Evolutionary conservation across 352 stramenopile genomes (phyloP).

Genomic region (Globisporangium perplexum): DNA sequence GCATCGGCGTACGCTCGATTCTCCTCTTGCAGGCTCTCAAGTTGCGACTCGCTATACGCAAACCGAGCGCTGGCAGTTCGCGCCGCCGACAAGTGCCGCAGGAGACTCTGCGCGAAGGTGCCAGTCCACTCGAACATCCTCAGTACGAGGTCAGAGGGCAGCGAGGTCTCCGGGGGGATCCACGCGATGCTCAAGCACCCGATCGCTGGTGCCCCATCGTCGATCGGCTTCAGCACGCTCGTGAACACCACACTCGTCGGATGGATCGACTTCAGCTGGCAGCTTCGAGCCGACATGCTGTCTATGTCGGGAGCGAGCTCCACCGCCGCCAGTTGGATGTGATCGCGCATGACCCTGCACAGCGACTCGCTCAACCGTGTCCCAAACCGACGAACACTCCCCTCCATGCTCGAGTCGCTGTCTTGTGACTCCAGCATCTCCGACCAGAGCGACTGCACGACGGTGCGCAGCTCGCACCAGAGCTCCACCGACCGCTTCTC

Average conservation of each 20-base stretch:
- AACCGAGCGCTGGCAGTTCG: not conserved
- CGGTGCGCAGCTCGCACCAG: constrained; percentile 1
- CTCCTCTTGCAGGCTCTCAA: not conserved
- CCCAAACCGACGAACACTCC: not conserved
- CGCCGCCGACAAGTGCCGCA: not conserved
- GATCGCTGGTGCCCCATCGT: not conserved
- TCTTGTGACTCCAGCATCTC: not conserved
- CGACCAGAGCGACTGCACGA: not conserved
- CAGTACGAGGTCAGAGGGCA: not conserved
- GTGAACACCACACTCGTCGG: not conserved
- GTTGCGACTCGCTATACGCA: not conserved
- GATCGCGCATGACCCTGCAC: not conserved
- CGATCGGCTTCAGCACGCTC: not conserved
- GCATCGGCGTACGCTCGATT: not conserved
- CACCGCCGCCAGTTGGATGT: not conserved
- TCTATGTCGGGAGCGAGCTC: constrained; percentile 1
- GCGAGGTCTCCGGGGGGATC: not conserved
- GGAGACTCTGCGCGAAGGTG: not conserved
- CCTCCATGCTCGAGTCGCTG: not conserved
- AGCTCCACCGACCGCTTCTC: not conserved
- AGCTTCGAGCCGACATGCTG: not conserved
- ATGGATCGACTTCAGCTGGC: not conserved
- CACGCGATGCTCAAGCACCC: constrained; percentile 2
- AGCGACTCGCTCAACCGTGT: not conserved
- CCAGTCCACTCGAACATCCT: constrained; percentile 7